Percentiles rank a stretch among this genome's conserved stretches.
Conservation (phyloP, 2,329 filamentous ascomycete species). For the Emergomyces orientalis region DNA sequence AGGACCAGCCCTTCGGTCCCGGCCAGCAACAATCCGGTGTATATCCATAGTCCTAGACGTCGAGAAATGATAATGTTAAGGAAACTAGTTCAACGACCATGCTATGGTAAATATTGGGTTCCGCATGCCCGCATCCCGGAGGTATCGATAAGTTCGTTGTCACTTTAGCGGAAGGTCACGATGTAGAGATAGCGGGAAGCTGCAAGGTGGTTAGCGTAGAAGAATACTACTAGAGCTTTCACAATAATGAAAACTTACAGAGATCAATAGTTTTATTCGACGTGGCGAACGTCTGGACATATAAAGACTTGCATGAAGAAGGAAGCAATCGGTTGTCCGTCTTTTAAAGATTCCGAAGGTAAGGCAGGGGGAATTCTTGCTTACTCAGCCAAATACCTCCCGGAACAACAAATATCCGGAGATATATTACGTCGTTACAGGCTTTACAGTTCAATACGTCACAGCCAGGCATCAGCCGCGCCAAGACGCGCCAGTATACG, state of each 20-base stretch:
- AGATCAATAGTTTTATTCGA: neutral
- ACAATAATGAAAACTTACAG: neutral
- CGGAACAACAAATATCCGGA: neutral
- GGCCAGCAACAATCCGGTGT: neutral
- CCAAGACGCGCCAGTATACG: neutral
- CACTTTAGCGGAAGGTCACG: neutral
- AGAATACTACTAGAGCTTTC: neutral
- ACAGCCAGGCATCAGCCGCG: neutral
- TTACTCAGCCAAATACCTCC: neutral
- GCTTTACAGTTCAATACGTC: neutral
- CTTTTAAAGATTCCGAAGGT: too few relatives aligned
- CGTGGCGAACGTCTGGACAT: neutral
- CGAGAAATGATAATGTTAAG: neutral
- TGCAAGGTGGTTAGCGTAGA: neutral
- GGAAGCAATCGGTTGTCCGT: too few relatives aligned
- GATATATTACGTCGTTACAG: neutral
- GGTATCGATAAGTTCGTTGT: neutral
- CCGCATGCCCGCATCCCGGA: neutral
- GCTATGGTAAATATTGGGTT: neutral
- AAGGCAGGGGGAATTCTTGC: neutral
- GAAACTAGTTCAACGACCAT: neutral
- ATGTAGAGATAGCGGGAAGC: neutral
- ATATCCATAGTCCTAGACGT: constrained; percentile 17
- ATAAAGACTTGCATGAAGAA: too few relatives aligned
- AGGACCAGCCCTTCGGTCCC: neutral